Base-by-base conservation (phyloP, 2,329 filamentous ascomycete genomes). In the Geosmithia putterillii region DNA sequence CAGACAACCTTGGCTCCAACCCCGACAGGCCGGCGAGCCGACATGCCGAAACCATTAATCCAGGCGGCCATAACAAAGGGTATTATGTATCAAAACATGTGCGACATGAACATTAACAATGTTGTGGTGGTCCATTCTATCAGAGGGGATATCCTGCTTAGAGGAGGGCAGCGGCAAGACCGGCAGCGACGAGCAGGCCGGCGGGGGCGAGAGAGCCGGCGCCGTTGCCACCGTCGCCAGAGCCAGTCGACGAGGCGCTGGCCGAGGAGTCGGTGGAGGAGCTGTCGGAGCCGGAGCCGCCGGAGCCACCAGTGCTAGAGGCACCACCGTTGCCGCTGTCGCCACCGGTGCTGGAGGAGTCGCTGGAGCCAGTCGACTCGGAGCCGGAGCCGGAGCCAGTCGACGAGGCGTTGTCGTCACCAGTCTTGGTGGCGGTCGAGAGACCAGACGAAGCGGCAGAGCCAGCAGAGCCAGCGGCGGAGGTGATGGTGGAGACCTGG, bases 111-210 rank as follows among this genome's bases (percentile, higher is more conserved):
- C 42, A 21, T 43, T 9, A 58, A 54, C 52, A 53, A 50, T 42
- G 42, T 17, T 18, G 15, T 32, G 28, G 10, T 9, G 10, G 28
- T 32, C 28, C 28, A 32, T 32, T 32, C 28, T 18, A 25, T 44
- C 18, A n/a, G 15, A 23, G 19, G 20, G 18, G 37, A 37, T 9
- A 36, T 23, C 45, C 44, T 44, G 22, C 48, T 49, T 69, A 74
- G 46, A 74, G 63, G 46, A 74, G 57, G 46, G 71, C 52, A 47
- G 62, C 67, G 36, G 67, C 70, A 39, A 74, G 46, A 53, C 70
- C 71, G 18, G 67, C 70, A 19, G 66, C 70, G 42, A 68, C 70
- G 36, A 74, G 47, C 41, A 73, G 48, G 45, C 69, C 71, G 22
- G 56, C 54, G 19, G 69, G 67, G 34, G 63, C 69, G 45, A 63